These are phyloP conservation scores for Solanum arcanum DNA, from an alignment of 257 asterid species.

Conservation along the genomic window DNA sequence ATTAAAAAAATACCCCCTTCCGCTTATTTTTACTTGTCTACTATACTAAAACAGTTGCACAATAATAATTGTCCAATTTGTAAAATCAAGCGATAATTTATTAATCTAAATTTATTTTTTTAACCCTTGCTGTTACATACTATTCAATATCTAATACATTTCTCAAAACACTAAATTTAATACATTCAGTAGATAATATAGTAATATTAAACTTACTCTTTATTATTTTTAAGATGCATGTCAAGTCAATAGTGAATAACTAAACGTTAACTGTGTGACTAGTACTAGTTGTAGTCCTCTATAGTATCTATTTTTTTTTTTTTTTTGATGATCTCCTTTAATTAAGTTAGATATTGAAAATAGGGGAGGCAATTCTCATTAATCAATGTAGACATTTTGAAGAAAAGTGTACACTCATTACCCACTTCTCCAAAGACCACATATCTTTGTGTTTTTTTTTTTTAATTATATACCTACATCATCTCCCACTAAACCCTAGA, in stretches of 20 bases:
- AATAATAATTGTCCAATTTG: no score
- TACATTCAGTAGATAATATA: no score
- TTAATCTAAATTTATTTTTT: no score
- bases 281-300: background rate
- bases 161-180: no score
- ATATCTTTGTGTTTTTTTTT: background rate
- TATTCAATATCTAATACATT: no score
- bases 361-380: background rate
- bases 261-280: background rate
- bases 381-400: constrained; percentile 19
- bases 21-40: no score
- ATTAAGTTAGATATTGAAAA: background rate
- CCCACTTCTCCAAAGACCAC: constrained; percentile 29
- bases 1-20: background rate
- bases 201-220: no score
- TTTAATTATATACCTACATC: constrained; percentile 20
- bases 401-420: constrained; percentile 49
- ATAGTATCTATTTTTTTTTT: background rate
- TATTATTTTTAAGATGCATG: no score
- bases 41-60: no score
- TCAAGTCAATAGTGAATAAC: no score
- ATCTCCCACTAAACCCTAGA: constrained; percentile 37
- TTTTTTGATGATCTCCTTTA: background rate
- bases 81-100: no score
- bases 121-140: no score